Evolutionary conservation across 2,329 filamentous ascomycete species (phyloP).

Genomic region (Pyricularia sp.): DNA sequence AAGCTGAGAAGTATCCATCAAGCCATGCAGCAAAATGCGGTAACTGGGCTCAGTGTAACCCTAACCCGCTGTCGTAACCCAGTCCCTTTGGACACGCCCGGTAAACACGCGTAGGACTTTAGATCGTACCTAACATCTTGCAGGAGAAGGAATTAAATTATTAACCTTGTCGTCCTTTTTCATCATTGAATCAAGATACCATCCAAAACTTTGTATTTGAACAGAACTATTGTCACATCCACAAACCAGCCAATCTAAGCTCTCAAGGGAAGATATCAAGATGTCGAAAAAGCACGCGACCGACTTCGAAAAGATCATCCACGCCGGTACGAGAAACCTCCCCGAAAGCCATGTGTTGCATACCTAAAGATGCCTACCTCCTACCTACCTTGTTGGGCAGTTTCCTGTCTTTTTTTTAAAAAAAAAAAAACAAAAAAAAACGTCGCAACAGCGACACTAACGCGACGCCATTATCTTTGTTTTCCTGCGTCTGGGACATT

Average conservation of each 20-base stretch:
- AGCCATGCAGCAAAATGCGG: no score
- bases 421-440: no score
- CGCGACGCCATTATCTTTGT: background rate
- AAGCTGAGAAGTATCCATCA: no score
- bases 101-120: no score
- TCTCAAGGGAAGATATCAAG: background rate
- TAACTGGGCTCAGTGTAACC: no score
- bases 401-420: no score
- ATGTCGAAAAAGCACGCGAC: slow-evolving; percentile 24
- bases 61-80: no score
- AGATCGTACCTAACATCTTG: no score
- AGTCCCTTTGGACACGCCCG: no score
- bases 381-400: background rate
- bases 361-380: slow-evolving; percentile 1
- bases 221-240: background rate
- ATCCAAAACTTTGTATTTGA: background rate
- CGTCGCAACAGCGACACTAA: background rate
- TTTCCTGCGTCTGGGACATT: background rate
- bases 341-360: background rate
- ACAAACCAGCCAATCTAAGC: background rate
- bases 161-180: no score
- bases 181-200: background rate
- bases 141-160: no score
- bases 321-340: slow-evolving; percentile 30
- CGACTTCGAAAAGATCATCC: slow-evolving; percentile 47